Conservation (phyloP, 495 filamentous ascomycete species). For the Neurospora tetraspora region DNA sequence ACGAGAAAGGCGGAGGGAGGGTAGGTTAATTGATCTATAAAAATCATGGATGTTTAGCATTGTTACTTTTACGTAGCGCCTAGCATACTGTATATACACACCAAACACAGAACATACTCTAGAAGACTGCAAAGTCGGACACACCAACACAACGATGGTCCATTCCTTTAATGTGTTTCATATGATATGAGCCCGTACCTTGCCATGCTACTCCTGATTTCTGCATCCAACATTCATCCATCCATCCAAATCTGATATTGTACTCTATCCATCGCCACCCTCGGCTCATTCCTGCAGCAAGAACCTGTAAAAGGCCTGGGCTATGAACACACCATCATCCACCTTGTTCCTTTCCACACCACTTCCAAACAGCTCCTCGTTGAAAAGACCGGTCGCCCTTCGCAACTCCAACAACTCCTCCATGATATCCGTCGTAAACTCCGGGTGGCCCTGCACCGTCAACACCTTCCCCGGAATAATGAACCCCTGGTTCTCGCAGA, state of each 20-base stretch:
- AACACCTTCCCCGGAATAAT: conserved; percentile 56
- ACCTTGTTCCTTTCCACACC: conserved; percentile 54
- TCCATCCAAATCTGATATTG: neutral
- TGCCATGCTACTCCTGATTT: neutral
- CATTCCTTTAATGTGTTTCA: neutral
- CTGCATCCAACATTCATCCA: neutral
- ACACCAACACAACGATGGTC: neutral
- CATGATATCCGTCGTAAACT: conserved; percentile 71
- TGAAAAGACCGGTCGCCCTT: conserved; percentile 53
- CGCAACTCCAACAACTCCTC: conserved; percentile 54
- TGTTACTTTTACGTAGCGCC: neutral
- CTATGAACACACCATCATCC: conserved; percentile 62
- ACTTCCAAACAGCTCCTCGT: conserved; percentile 51
- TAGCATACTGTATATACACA: neutral
- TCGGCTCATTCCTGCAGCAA: conserved; percentile 39
- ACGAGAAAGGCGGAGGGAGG: neutral
- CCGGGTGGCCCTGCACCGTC: conserved; percentile 85
- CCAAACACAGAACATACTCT: neutral
- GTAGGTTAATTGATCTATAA: neutral
- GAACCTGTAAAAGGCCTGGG: conserved; percentile 62
- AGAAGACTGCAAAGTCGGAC: neutral
- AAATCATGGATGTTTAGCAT: neutral
- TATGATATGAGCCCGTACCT: neutral
- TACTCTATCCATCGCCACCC: neutral
- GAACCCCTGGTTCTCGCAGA: conserved; percentile 75